A percentile compares a stretch with the other conserved stretches of the same genome.
These are phyloP conservation scores for Eutrema salsugineum DNA, from an alignment of 441 rosid species.

Conservation along the genomic window DNA sequence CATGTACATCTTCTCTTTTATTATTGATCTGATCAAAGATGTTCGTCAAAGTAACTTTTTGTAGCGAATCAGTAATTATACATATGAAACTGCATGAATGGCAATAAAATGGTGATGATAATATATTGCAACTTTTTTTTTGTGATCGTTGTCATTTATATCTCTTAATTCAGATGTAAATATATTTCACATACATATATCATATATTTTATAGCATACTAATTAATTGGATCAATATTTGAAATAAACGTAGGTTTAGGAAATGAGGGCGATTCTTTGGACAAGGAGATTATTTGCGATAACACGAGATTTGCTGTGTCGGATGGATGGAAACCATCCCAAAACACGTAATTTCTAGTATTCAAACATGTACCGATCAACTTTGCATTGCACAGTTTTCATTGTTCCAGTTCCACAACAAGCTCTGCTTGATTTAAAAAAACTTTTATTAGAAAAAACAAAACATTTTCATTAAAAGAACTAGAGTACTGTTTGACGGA, in stretches of 20 bases:
- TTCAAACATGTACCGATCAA: conserved; percentile 46
- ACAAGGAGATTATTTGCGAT: conserved; percentile 35
- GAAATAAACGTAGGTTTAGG: conserved; percentile 6
- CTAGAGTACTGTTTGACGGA: not conserved
- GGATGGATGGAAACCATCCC: conserved; percentile 55
- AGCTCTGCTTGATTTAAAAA: conserved; percentile 31
- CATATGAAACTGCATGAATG: too few relatives aligned
- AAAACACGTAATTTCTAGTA: conserved; percentile 44
- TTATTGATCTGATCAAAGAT: not conserved
- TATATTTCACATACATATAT: too few relatives aligned
- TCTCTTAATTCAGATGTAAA: too few relatives aligned
- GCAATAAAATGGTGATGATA: too few relatives aligned
- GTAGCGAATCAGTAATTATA: too few relatives aligned
- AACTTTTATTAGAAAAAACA: conserved; percentile 5
- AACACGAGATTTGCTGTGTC: conserved; percentile 49
- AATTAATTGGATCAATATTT: not conserved
- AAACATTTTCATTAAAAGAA: too few relatives aligned
- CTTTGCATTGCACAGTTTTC: conserved; percentile 45
- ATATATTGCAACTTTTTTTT: too few relatives aligned
- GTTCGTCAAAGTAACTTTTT: not conserved
- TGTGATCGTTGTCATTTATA: too few relatives aligned
- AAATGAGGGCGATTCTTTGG: conserved; percentile 49
- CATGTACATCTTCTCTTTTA: not conserved
- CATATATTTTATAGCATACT: not conserved
- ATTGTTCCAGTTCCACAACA: conserved; percentile 62